Percentiles rank a stretch among this genome's conserved stretches.
Conservation (phyloP, 2,329 filamentous ascomycete species). For the Nemania diffusa region DNA sequence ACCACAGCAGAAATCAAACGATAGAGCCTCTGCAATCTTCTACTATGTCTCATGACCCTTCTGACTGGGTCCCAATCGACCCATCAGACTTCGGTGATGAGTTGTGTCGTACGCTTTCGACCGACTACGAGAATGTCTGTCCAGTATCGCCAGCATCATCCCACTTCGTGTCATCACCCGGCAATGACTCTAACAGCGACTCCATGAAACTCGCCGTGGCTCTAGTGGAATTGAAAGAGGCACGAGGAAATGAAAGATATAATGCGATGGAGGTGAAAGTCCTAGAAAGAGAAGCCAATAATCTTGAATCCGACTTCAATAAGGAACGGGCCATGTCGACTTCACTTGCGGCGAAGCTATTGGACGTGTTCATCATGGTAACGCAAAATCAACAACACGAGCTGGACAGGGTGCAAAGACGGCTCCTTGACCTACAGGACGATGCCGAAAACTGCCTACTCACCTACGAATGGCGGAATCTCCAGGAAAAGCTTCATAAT, state of each 20-base stretch:
- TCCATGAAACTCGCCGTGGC: neutral
- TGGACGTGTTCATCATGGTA: constrained; percentile 14
- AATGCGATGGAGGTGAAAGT: neutral
- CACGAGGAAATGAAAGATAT: neutral
- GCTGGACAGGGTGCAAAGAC: constrained; percentile 21
- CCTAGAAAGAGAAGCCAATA: neutral
- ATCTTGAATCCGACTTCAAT: neutral
- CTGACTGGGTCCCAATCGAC: constrained; percentile 11
- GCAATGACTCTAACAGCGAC: neutral
- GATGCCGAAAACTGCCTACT: constrained; percentile 8
- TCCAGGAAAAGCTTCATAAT: constrained; percentile 14
- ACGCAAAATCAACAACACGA: constrained; percentile 26
- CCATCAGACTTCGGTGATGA: constrained; percentile 1
- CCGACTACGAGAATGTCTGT: neutral
- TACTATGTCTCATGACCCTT: neutral
- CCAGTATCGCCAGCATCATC: neutral
- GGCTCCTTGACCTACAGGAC: constrained; percentile 6
- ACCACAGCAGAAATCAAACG: neutral
- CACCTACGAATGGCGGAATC: neutral
- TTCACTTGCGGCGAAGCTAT: constrained; percentile 11
- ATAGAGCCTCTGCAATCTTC: neutral
- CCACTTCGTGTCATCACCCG: neutral
- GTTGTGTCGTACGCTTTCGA: constrained; percentile 1
- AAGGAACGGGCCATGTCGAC: neutral
- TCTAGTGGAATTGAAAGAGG: neutral